Evolutionary conservation across 2,329 filamentous ascomycete species (phyloP).

Genomic region (Myriosclerotinia curreyana): DNA sequence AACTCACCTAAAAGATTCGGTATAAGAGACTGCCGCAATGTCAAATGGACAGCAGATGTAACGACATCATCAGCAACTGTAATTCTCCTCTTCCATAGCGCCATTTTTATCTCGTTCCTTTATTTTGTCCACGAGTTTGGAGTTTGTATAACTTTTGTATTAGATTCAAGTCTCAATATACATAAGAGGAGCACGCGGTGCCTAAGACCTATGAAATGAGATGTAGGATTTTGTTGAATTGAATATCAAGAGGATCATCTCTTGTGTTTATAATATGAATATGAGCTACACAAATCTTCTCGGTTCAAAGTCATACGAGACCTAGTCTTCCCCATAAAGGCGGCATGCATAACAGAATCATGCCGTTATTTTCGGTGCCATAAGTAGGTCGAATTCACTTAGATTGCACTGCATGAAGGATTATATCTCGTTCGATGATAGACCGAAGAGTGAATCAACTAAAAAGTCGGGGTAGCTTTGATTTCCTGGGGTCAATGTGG

Average conservation of each 20-base stretch:
- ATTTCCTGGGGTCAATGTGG: not conserved
- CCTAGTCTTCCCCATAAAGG: not conserved
- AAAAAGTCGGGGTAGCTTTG: conserved; percentile 8
- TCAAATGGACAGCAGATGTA: conserved; percentile 39
- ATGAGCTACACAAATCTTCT: not conserved
- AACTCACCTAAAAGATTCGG: conserved; percentile 31
- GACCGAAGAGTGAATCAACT: not conserved
- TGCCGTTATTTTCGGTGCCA: not conserved
- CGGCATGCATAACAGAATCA: not conserved
- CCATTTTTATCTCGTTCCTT: conserved; percentile 29
- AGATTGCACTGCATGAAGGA: not conserved
- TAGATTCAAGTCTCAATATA: not conserved
- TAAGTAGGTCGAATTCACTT: not conserved
- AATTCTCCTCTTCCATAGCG: conserved; percentile 39
- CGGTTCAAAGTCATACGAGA: not conserved
- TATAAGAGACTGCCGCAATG: conserved; percentile 40
- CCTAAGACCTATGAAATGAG: not conserved
- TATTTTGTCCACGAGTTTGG: not conserved
- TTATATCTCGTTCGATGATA: not conserved
- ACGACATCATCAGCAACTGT: conserved; percentile 40
- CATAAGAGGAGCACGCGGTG: not conserved
- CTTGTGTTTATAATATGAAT: not conserved
- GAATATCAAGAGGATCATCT: not conserved
- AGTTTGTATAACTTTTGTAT: not conserved
- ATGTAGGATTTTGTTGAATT: not conserved